These are phyloP conservation scores for Lagenidium giganteum DNA, from an alignment of 352 stramenopile species.

Conservation along the genomic window DNA sequence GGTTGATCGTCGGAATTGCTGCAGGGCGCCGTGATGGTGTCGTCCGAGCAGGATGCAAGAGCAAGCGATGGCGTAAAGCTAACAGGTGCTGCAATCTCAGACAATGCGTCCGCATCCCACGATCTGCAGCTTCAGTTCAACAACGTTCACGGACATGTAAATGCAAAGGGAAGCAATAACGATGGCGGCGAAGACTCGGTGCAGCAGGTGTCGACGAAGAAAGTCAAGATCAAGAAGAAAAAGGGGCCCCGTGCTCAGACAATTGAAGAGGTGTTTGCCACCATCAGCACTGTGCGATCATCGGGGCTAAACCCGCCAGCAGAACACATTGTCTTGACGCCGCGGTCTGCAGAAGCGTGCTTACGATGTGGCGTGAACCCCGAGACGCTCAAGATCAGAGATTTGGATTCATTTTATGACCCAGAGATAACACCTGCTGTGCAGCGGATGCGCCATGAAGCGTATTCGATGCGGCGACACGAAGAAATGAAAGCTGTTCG, in stretches of 20 bases:
- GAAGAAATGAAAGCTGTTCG: slow-evolving; percentile 89
- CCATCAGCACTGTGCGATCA: slow-evolving; percentile 61
- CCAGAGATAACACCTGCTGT: slow-evolving; percentile 73
- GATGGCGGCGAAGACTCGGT: neutral
- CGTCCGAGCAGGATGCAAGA: too few relatives aligned
- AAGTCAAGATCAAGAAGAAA: slow-evolving; percentile 56
- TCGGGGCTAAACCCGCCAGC: slow-evolving; percentile 63
- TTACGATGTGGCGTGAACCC: slow-evolving; percentile 89
- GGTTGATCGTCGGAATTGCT: too few relatives aligned
- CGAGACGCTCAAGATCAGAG: slow-evolving; percentile 88
- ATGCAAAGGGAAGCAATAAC: neutral
- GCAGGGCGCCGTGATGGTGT: too few relatives aligned
- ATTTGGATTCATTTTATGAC: slow-evolving; percentile 91
- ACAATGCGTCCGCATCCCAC: too few relatives aligned
- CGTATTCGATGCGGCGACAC: slow-evolving; percentile 88
- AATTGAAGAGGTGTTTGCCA: slow-evolving; percentile 77
- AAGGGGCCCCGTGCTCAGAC: slow-evolving; percentile 42
- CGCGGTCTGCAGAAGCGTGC: slow-evolving; percentile 85
- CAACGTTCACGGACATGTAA: neutral
- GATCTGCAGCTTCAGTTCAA: slow-evolving; percentile 5
- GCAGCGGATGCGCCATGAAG: slow-evolving; percentile 90
- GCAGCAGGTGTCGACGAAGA: slow-evolving; percentile 24
- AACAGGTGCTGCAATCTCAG: too few relatives aligned
- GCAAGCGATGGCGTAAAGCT: too few relatives aligned
- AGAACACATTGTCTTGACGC: slow-evolving; percentile 82